Evolutionary conservation across 2,329 filamentous ascomycete species (phyloP).

Genomic region (Pseudogymnoascus sp.): DNA sequence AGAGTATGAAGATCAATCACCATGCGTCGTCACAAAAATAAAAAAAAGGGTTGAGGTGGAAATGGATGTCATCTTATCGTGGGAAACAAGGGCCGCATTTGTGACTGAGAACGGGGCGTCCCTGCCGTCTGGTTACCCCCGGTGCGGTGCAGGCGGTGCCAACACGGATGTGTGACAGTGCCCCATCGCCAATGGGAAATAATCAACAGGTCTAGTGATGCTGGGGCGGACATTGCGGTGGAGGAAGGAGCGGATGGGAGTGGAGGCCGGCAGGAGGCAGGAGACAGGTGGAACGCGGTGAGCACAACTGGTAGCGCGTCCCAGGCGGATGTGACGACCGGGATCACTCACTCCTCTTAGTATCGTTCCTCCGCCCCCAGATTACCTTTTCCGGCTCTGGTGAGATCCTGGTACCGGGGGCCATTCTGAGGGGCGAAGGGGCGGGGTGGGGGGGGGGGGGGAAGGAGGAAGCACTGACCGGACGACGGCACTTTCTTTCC

Average conservation of each 20-base stretch:
- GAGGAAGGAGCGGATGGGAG: slow-evolving; percentile 1
- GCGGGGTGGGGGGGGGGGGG: neutral
- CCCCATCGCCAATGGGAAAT: slow-evolving; percentile 5
- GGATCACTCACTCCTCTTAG: slow-evolving; percentile 1
- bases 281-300: slow-evolving; percentile 1
- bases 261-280: slow-evolving; percentile 2
- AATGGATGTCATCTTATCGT: slow-evolving; percentile 5
- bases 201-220: slow-evolving; percentile 5
- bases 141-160: neutral
- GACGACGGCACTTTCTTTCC: neutral
- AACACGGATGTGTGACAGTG: slow-evolving; percentile 3
- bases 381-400: slow-evolving; percentile 5
- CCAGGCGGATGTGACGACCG: neutral
- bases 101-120: slow-evolving; percentile 1
- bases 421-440: neutral
- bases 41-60: slow-evolving; percentile 5
- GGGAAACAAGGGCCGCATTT: neutral
- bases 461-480: neutral
- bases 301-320: neutral
- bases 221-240: slow-evolving; percentile 4
- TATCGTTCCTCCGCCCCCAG: slow-evolving; percentile 5
- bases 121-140: neutral
- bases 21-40: neutral
- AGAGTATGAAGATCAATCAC: slow-evolving; percentile 2
- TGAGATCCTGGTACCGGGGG: slow-evolving; percentile 1